Percentiles rank a stretch among this genome's conserved stretches.
phyloP scores from a whole-genome alignment of 768 basidiomycete species.

The Boletellus ananas region DNA sequence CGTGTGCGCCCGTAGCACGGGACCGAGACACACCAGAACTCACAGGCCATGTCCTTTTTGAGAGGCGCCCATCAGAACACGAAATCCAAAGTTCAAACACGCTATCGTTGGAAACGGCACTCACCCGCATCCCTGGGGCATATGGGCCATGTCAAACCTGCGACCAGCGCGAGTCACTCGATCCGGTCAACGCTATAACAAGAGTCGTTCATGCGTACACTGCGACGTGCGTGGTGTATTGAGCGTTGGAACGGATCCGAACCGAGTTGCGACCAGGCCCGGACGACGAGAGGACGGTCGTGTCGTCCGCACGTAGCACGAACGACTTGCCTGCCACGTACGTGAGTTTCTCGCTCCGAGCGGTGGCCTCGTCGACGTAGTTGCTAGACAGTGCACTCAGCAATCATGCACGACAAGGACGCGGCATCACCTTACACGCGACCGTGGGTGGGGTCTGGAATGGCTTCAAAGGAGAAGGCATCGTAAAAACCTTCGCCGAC shows the following conservation, averaged over 20 bases:
- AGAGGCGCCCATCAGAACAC: no score
- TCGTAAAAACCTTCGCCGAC: conserved; percentile 30
- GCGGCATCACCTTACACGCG: conserved; percentile 29
- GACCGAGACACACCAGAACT: conserved; percentile 1
- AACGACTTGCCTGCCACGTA: conserved; percentile 27
- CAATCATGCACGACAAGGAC: background rate
- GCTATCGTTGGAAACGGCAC: conserved; percentile 3
- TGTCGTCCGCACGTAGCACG: conserved; percentile 38
- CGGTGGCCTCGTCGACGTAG: conserved; percentile 31
- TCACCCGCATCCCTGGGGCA: conserved; percentile 36
- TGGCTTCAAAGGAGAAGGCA: conserved; percentile 32
- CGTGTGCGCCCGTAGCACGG: background rate
- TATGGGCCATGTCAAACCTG: conserved; percentile 35
- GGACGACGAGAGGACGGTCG: conserved; percentile 23
- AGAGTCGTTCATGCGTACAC: conserved; percentile 20
- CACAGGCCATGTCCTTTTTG: conserved; percentile 35
- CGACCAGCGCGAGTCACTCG: background rate
- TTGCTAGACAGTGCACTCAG: conserved; percentile 20
- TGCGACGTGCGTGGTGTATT: conserved; percentile 34
- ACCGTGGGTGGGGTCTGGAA: conserved; percentile 36
- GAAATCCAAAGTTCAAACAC: background rate
- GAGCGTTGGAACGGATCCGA: conserved; percentile 28
- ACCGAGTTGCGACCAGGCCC: conserved; percentile 37
- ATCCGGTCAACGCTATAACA: background rate
- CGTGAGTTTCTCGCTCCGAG: conserved; percentile 27